Percentiles rank a stretch among this genome's conserved stretches.
phyloP scores from a whole-genome alignment of 1,284 basidiomycete genomes.

The Psilocybe mexicana region DNA sequence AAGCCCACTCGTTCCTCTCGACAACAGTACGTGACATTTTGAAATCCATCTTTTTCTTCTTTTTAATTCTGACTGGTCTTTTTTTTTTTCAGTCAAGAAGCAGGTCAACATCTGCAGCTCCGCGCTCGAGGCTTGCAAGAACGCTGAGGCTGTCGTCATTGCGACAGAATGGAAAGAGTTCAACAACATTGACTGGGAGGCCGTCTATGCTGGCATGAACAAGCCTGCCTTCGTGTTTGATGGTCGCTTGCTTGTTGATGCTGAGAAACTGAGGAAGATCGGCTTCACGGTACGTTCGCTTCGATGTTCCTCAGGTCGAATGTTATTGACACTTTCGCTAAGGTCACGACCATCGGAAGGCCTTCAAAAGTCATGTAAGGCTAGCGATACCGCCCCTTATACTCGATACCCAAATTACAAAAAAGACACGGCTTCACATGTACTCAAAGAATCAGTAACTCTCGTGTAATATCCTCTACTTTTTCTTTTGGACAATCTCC shows the following conservation, averaged over 20 bases:
- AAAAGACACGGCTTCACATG: neutral
- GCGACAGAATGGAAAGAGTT: constrained; percentile 98
- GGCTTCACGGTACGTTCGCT: constrained; percentile 82
- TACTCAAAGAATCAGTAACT: neutral
- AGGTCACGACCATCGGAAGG: constrained; percentile 49
- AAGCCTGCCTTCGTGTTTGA: constrained; percentile 98
- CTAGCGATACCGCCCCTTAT: neutral
- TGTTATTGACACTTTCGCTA: constrained; percentile 4
- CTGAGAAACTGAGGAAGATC: constrained; percentile 76
- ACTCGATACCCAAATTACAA: neutral
- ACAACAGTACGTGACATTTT: constrained; percentile 50
- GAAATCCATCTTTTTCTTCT: neutral
- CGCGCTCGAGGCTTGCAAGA: constrained; percentile 85
- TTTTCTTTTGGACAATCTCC: neutral
- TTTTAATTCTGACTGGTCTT: neutral
- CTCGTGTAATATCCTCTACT: neutral
- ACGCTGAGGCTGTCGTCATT: constrained; percentile 91
- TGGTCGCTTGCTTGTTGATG: constrained; percentile 85
- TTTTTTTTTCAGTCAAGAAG: constrained; percentile 67
- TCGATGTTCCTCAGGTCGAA: neutral
- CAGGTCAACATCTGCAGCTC: constrained; percentile 79
- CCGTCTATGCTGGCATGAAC: constrained; percentile 86
- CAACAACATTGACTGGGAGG: constrained; percentile 86
- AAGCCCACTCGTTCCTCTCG: constrained; percentile 54
- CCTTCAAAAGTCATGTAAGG: constrained; percentile 19